Evolutionary conservation across 768 basidiomycete genomes (phyloP).

Genomic region (Rhizopogon rudus): DNA sequence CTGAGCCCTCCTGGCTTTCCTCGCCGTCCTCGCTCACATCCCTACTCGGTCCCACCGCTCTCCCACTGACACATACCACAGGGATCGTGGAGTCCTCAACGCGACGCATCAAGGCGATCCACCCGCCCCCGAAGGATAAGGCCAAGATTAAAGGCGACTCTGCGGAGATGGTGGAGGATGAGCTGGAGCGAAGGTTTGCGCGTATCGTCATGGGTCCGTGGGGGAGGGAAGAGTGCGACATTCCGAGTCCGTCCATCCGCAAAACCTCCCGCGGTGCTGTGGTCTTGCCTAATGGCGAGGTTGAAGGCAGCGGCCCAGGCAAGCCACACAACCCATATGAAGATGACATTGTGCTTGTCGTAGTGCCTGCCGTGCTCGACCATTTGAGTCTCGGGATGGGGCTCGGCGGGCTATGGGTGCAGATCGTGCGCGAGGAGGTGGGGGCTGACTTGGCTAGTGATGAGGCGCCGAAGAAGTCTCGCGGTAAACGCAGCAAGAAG

Average conservation of each 20-base stretch:
- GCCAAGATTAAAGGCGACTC: neutral
- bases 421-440: slow-evolving; percentile 42
- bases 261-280: slow-evolving; percentile 33
- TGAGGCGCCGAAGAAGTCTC: slow-evolving; percentile 1
- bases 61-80: slow-evolving; percentile 59
- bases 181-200: slow-evolving; percentile 41
- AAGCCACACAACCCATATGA: slow-evolving; percentile 44
- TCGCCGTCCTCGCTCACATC: slow-evolving; percentile 26
- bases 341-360: slow-evolving; percentile 57
- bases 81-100: slow-evolving; percentile 65
- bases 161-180: slow-evolving; percentile 37
- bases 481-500: slow-evolving; percentile 17
- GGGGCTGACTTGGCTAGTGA: slow-evolving; percentile 6
- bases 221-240: slow-evolving; percentile 36
- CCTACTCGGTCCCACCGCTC: slow-evolving; percentile 48
- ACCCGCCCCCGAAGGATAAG: slow-evolving; percentile 29
- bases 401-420: slow-evolving; percentile 63
- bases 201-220: slow-evolving; percentile 54
- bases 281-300: slow-evolving; percentile 16
- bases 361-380: slow-evolving; percentile 40
- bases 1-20: slow-evolving; percentile 19
- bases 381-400: slow-evolving; percentile 37
- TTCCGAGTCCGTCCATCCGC: slow-evolving; percentile 31
- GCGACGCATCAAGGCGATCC: slow-evolving; percentile 47
- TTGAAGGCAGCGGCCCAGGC: slow-evolving; percentile 6